These are phyloP conservation scores for Pseudozyma pruni DNA, from an alignment of 1,284 basidiomycete genomes.

Conservation along the genomic window DNA sequence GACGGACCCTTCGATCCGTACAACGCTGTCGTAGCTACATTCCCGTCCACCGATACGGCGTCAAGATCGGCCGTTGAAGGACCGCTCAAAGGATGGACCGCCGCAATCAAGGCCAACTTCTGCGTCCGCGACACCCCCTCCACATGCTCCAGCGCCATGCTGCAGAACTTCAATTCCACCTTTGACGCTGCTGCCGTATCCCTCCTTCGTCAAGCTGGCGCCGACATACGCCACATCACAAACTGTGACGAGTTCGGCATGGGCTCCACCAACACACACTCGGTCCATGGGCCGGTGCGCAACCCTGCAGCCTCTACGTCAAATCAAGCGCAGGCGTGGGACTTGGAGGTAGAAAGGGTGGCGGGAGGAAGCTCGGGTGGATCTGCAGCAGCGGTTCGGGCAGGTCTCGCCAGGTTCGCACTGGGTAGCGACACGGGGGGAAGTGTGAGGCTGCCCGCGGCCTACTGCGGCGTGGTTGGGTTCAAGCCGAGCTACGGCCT, in stretches of 20 bases:
- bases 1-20: slow-evolving; percentile 43
- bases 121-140: slow-evolving; percentile 45
- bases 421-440: slow-evolving; percentile 95
- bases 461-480: slow-evolving; percentile 91
- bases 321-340: slow-evolving; percentile 6
- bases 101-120: slow-evolving; percentile 65
- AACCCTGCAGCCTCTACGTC: slow-evolving; percentile 45
- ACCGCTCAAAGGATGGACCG: slow-evolving; percentile 50
- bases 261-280: slow-evolving; percentile 72
- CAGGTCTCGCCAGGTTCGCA: slow-evolving; percentile 70
- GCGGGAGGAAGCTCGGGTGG: slow-evolving; percentile 70
- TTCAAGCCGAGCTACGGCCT: slow-evolving; percentile 95
- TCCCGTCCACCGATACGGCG: background rate
- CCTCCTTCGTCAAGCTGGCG: slow-evolving; percentile 76
- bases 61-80: background rate
- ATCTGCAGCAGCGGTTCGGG: slow-evolving; percentile 60
- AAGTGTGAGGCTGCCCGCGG: slow-evolving; percentile 88
- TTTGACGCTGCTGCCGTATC: slow-evolving; percentile 87
- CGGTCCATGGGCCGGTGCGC: slow-evolving; percentile 54
- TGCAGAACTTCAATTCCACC: slow-evolving; percentile 75
- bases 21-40: slow-evolving; percentile 35
- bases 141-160: slow-evolving; percentile 60
- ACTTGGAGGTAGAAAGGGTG: slow-evolving; percentile 72
- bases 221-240: slow-evolving; percentile 83
- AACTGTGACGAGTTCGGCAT: slow-evolving; percentile 99